Evolutionary conservation across 805 yeast species (phyloP), one percentile per base, ranked within the genome.

Genomic region (Sugiyamaella lignohabitans): DNA sequence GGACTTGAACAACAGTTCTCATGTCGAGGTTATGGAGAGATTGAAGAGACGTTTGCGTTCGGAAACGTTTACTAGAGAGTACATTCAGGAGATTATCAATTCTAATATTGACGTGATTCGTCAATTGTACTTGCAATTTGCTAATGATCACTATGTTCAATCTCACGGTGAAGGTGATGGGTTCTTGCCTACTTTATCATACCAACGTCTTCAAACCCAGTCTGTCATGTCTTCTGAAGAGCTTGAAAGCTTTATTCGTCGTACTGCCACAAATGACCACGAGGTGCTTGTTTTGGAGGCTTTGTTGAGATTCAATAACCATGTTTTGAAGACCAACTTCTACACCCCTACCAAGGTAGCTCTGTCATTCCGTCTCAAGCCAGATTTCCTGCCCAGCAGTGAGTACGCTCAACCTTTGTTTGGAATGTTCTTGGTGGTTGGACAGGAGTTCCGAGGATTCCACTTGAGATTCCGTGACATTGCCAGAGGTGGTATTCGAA

Each of bases 401-500:
- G 98, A 91, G 70, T 91, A 89, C 65, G 95, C 97, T 35, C 91
- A 87, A 56, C 84, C 83, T 39, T 94, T 96, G 46, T 93, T 72
- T 62, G 98, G 98, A 54, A 85, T 91, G 83, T 91, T 91, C 70
- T 81, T 91, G 56, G 84, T 89, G 49, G 96, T 93, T 53, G 98
- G 98, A 53, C 85, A 88, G 53, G 96, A 93, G 62, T 91, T 91
- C 70, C 79, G 96, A 66, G 98, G 97, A 21, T 93, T 91, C 84
- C 98, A 91, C 64, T 83, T 93, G 52, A 78, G 98, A 67, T 91
- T 91, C 71, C 80, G 96, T 65, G 98, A 91, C 67, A 88, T 91
- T 62, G 95, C 98, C 18, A 80, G 98, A 66, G 98, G 98, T 66
- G 98, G 98, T 65, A 93, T 91, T 58, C 80, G 98, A 68, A 85